Percentiles rank a stretch among this genome's conserved stretches.
phyloP scores from a whole-genome alignment of 495 filamentous ascomycete genomes.

The Trichoderma reesei region DNA sequence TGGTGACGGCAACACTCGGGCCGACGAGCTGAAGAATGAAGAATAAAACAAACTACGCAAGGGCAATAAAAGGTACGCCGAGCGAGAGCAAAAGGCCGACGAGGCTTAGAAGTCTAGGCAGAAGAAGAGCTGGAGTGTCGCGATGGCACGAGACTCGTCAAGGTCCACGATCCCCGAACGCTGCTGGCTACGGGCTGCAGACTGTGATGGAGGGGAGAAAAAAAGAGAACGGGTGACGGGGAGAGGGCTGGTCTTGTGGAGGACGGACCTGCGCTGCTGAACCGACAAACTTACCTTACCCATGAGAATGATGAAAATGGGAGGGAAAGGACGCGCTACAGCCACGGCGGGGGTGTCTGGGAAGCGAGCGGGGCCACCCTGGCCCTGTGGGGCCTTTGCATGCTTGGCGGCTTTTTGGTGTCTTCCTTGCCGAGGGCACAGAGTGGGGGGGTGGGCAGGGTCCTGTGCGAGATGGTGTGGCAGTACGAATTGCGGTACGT shows the following conservation, averaged over 20 bases:
- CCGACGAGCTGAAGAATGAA: neutral
- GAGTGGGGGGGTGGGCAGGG: neutral
- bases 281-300: slow-evolving; percentile 25
- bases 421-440: neutral
- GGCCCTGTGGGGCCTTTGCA: neutral
- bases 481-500: neutral
- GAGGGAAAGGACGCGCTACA: slow-evolving; percentile 4
- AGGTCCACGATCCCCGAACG: slow-evolving; percentile 3
- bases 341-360: neutral
- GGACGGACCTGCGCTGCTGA: slow-evolving; percentile 10
- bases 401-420: neutral
- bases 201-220: slow-evolving; percentile 7
- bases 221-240: slow-evolving; percentile 3
- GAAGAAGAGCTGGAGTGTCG: neutral
- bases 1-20: neutral
- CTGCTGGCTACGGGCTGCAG: slow-evolving; percentile 3
- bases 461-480: neutral
- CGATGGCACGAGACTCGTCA: neutral
- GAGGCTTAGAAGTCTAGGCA: neutral
- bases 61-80: neutral
- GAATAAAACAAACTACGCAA: neutral
- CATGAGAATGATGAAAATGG: slow-evolving; percentile 20
- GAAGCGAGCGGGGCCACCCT: neutral
- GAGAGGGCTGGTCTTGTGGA: slow-evolving; percentile 1
- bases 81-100: neutral